Evolutionary conservation across 805 yeast species (phyloP).

Genomic region (Ogataea corticis): DNA sequence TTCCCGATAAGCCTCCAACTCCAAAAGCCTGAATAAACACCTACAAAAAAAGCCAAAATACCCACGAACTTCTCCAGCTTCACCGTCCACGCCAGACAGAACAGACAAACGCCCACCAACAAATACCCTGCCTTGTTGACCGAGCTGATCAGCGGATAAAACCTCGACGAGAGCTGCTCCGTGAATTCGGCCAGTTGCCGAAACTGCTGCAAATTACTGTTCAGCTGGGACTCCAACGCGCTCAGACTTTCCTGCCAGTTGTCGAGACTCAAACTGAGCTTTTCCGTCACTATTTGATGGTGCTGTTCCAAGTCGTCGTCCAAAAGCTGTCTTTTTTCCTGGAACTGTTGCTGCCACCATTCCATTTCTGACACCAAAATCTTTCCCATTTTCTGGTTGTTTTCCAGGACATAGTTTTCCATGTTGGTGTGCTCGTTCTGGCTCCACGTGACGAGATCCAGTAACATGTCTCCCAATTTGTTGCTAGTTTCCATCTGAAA

Average conservation of each 20-base stretch:
- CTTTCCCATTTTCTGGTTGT: slow-evolving; percentile 2
- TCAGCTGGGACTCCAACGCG: slow-evolving; percentile 7
- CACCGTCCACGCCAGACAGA: not conserved
- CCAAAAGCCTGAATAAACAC: slow-evolving; percentile 1
- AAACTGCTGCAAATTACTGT: slow-evolving; percentile 9
- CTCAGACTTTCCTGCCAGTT: slow-evolving; percentile 8
- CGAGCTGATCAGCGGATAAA: slow-evolving; percentile 3
- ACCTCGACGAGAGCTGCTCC: slow-evolving; percentile 1
- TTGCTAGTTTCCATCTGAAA: slow-evolving; percentile 2
- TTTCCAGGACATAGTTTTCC: slow-evolving; percentile 3
- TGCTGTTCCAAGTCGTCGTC: slow-evolving; percentile 2
- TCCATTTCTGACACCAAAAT: slow-evolving; percentile 3
- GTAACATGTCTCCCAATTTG: slow-evolving; percentile 1
- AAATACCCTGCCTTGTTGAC: slow-evolving; percentile 5
- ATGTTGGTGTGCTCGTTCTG: slow-evolving; percentile 2
- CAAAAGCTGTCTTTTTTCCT: slow-evolving; percentile 6
- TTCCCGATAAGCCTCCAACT: not conserved
- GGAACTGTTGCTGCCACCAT: slow-evolving; percentile 2
- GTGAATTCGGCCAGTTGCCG: slow-evolving; percentile 5
- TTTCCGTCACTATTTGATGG: not conserved
- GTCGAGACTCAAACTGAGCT: not conserved
- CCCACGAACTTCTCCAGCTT: not conserved
- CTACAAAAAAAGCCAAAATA: not conserved
- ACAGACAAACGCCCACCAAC: not conserved
- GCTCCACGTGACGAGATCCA: slow-evolving; percentile 4